Conservation (phyloP, 176 grass and related monocot genomes). For the Secale cereale region DNA sequence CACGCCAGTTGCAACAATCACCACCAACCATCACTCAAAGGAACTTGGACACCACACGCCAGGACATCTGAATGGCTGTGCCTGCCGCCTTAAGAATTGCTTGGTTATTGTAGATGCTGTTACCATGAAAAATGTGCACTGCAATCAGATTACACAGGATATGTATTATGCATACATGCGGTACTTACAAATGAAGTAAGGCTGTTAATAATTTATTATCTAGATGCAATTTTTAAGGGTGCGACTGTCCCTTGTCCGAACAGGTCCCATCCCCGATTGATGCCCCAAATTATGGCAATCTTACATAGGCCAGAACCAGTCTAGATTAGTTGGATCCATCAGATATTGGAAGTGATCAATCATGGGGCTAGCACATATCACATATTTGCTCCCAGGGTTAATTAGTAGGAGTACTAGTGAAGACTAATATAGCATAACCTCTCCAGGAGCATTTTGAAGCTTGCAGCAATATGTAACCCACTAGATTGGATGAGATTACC, state of each 20-base stretch:
- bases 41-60: conserved; percentile 70
- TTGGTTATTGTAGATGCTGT: conserved; percentile 87
- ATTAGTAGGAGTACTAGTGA: neutral
- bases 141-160: neutral
- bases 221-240: neutral
- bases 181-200: neutral
- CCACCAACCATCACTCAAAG: conserved; percentile 39
- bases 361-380: neutral
- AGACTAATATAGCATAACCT: neutral
- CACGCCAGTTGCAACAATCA: neutral
- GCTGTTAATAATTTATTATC: neutral
- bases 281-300: neutral
- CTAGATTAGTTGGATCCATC: neutral
- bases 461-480: neutral
- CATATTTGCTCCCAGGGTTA: neutral
- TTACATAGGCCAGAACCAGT: neutral
- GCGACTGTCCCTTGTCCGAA: neutral
- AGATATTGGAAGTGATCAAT: neutral
- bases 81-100: conserved; percentile 55
- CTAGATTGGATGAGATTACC: neutral
- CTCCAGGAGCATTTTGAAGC: neutral
- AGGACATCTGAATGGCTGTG: conserved; percentile 60
- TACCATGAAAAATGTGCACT: neutral
- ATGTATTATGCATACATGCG: neutral
- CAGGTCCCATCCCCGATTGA: neutral